Base-by-base conservation (phyloP, 176 grass and related monocot species). In the Aegilops sharonensis region DNA sequence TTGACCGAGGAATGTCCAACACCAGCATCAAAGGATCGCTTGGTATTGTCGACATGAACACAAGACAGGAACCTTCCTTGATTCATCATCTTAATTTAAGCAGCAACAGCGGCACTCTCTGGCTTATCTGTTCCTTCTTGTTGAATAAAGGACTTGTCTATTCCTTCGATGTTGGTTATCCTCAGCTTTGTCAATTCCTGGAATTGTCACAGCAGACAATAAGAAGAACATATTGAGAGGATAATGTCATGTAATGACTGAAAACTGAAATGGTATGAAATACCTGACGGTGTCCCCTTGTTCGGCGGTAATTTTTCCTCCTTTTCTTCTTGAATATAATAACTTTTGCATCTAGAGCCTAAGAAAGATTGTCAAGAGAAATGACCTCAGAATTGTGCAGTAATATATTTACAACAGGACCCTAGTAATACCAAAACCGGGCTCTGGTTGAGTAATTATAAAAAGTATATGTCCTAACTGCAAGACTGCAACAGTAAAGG, bases 321-420 rank as follows among this genome's bases (percentile, higher is more conserved):
- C 92, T 88, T 87, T 99, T 96, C 85, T 98, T 99, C 87, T 99
- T 99, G 87, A 99, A 99, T 95, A 99, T 96, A 62, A 99, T 96
- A 78, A 96, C 94, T 90, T 94, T 99, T 88, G 94, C 94, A 90
- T 95, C 97, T 84, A 98, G 87, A 42, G 97, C 92, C 97, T 99
- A 25, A 24, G 35, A 82, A 78, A 43, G 63, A 76, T 52, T 37
- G 30, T 68, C 40, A 85, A 83, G 31, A 67, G 8, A 87, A 18
- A 39, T 39, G 29, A 80, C 31, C 18, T 82, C 61, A 81, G 63
- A 85, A 48, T 11, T 77, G n/a, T 64, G 40, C 25, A 78, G 31
- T 9, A 29, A 29, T 54, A 63, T 39, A 50, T 72, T 23, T 23
- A 12, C n/a, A 77, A 29, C 1, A 77, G 56, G 8, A 50, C 11